Base-by-base conservation (phyloP, 208 protist genomes). In the Tritrichomonas musculus region DNA sequence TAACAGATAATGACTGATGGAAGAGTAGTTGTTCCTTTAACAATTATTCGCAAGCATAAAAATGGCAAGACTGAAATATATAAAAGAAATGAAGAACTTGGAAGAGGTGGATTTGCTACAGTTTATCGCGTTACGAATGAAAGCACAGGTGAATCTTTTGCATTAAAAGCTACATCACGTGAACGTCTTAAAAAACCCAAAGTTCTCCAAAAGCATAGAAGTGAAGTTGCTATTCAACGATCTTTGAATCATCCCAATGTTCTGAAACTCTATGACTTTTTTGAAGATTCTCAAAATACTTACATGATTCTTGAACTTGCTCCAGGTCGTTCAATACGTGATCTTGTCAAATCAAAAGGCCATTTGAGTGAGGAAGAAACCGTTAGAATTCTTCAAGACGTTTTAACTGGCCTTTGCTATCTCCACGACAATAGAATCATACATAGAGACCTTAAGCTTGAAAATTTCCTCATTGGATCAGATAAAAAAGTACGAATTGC, bases 251-350 rank as follows among this genome's bases (percentile, higher is more conserved):
- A 99, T 95, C 95, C 96, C 77, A 96, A 99, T 96, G 97, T 99
- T 93, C 98, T 99, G 27, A 95, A 97, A 88, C 99, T 98, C 94
- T 93, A 98, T 57, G 95, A 95, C 92, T 98, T 95, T 94, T 99
- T 99, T 94, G 97, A 98, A 93, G 98, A 98, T 94, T 92, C 96
- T 77, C 95, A 96, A 53, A 97, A 98, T 94, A 97, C 98, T 41
- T 99, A 99, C 95, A 98, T 99, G 93, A 92, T 99, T 50, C 95
- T 99, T 25, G 98, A 99, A 95, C 95, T 98, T 93, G 99, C 98
- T 94, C 30, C 27, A 57, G 41, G 41, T 8, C 30, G 41, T 3
- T 92, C 82, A 5, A 53, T 92, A 25, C 5, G n/a, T 27, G n/a
- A 92, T 47, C 11, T 92, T 17, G n/a, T 92, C n/a, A 65, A 39